Conservation (phyloP, 225 moss, liverwort and hornwort species). For the Anthoceros angustus region DNA sequence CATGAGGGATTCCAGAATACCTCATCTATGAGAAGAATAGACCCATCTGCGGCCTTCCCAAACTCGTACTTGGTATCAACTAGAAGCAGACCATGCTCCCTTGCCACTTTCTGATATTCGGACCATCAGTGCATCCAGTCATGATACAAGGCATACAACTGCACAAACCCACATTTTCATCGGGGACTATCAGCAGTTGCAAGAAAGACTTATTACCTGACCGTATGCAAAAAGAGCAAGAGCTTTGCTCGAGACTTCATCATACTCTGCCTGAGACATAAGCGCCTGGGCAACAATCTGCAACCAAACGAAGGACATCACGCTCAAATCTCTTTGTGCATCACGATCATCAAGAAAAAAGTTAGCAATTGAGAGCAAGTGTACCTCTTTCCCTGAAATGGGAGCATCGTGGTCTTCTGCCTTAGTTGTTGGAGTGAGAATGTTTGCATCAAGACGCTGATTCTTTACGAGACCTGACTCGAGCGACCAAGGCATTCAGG, state of each 20-base stretch:
- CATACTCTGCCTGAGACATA: conserved; percentile 77
- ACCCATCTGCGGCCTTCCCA: conserved; percentile 72
- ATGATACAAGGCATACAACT: neutral
- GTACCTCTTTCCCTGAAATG: conserved; percentile 74
- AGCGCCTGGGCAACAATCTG: conserved; percentile 85
- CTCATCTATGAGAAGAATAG: conserved; percentile 84
- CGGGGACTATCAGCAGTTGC: neutral
- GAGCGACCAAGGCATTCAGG: neutral
- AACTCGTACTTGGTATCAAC: conserved; percentile 99
- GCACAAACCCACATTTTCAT: neutral
- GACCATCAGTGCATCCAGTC: neutral
- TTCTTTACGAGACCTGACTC: conserved; percentile 72
- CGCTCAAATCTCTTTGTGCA: neutral
- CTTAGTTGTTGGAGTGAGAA: conserved; percentile 91
- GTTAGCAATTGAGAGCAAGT: neutral
- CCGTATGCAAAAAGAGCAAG: conserved; percentile 77
- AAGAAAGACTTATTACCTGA: conserved; percentile 30
- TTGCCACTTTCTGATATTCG: conserved; percentile 28
- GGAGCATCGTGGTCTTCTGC: conserved; percentile 60
- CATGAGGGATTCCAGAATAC: conserved; percentile 15
- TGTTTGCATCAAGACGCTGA: conserved; percentile 62
- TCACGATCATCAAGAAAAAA: neutral
- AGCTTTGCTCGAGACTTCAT: conserved; percentile 66
- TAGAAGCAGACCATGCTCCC: conserved; percentile 68
- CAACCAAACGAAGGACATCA: conserved; percentile 7